Evolutionary conservation across 1,139 yeast genomes (phyloP).

Genomic region (Yueomyces sp.): DNA sequence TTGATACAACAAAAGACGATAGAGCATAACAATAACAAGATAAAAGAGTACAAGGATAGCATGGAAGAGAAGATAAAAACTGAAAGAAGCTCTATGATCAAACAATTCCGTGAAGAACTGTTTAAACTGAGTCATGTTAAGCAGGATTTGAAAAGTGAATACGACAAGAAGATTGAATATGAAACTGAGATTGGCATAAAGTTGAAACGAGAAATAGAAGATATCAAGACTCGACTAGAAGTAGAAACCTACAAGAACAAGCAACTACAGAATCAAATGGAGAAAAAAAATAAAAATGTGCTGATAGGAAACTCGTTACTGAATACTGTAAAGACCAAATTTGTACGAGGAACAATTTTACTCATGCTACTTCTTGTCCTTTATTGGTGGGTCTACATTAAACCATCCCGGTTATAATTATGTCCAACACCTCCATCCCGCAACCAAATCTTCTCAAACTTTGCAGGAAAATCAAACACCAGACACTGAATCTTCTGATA

Average conservation of each 20-base stretch:
- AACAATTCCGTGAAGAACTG: conserved; percentile 3
- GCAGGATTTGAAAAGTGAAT: conserved; percentile 7
- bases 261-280: conserved; percentile 2
- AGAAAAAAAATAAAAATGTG: too few species aligned
- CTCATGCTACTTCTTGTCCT: too few species aligned
- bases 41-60: conserved; percentile 5
- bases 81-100: not conserved
- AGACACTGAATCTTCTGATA: too few species aligned
- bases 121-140: conserved; percentile 17
- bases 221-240: conserved; percentile 20
- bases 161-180: conserved; percentile 6
- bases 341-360: too few species aligned
- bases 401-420: too few species aligned
- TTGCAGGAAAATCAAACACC: too few species aligned
- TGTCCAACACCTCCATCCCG: too few species aligned
- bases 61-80: conserved; percentile 5
- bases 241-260: conserved; percentile 19
- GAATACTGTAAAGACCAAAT: too few species aligned
- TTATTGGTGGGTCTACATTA: too few species aligned
- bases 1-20: conserved; percentile 2
- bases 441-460: too few species aligned
- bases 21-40: conserved; percentile 7
- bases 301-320: too few species aligned
- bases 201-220: conserved; percentile 19
- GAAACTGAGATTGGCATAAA: conserved; percentile 12